phyloP scores from a whole-genome alignment of 2,329 filamentous ascomycete species.

The Venturia asperata region DNA sequence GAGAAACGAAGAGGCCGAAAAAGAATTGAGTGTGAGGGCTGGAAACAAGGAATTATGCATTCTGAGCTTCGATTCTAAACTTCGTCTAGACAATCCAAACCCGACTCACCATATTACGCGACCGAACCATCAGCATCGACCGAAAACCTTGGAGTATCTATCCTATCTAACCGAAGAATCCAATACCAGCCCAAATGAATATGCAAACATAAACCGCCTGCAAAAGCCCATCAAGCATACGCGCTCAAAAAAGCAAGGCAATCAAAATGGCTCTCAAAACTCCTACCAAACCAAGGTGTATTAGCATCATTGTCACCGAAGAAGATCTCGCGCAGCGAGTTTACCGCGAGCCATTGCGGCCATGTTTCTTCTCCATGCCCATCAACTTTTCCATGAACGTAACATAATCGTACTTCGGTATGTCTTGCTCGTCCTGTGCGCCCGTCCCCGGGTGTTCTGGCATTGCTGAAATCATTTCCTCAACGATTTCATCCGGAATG shows the following conservation, averaged over 20 bases:
- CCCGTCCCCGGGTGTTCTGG: slow-evolving; percentile 78
- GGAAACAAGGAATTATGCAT: too few species aligned
- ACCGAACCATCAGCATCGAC: not conserved
- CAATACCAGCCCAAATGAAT: not conserved
- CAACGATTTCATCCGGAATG: slow-evolving; percentile 94
- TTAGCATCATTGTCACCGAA: not conserved
- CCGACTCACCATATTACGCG: not conserved
- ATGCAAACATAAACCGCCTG: not conserved
- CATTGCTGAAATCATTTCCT: slow-evolving; percentile 82
- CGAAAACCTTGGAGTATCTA: slow-evolving; percentile 9
- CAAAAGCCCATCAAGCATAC: not conserved
- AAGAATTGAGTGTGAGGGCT: too few species aligned
- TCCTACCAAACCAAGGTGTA: slow-evolving; percentile 6
- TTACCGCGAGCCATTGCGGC: not conserved
- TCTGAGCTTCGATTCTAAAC: not conserved
- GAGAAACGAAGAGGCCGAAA: too few species aligned
- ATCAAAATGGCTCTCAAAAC: slow-evolving; percentile 4
- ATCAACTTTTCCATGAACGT: slow-evolving; percentile 81
- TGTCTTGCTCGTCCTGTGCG: slow-evolving; percentile 72
- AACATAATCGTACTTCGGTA: slow-evolving; percentile 92
- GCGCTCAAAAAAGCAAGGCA: slow-evolving; percentile 8
- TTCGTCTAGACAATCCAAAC: too few species aligned
- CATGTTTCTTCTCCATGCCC: slow-evolving; percentile 24
- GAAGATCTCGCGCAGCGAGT: not conserved
- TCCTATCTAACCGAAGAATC: not conserved